Evolutionary conservation across 2,329 filamentous ascomycete genomes (phyloP), one percentile per base, ranked within the genome.

Genomic region (Lizonia empirigonia): DNA sequence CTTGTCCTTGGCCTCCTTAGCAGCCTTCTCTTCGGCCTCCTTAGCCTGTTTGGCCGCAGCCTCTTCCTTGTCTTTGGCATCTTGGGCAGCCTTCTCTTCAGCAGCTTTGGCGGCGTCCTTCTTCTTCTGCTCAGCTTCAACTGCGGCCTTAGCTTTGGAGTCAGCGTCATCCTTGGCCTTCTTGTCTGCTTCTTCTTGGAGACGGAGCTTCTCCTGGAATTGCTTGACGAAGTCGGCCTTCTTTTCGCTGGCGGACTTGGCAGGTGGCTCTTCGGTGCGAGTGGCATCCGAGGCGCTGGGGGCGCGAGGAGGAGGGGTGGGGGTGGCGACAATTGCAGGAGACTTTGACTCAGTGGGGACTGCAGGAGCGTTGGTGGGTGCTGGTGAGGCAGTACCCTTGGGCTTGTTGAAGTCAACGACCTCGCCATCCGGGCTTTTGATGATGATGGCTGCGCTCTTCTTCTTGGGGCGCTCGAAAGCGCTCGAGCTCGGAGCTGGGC

Each of bases 381-480:
- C 78, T 16, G 72, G 72, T 7, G 82, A 72, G 9, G 72, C 65
- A 10, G 70, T 53, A 42, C 70, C 69, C 52, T 73, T 74, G 55
- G 44, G 35, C 48, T 76, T 77, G 34, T 83, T 70, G 78, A 89
- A 77, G 80, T 82, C 80, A 62, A 97, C 78, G 23, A 85, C 84
- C 69, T 94, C 90, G 56, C 91, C 92, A 48, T 87, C 82, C 23
- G 87, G 82, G 66, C 91, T 90, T 80, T 91, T 95, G 79, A 97
- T 96, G 39, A 86, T 80, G 59, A 97, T 88, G 1, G 88, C 86
- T 38, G 85, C 86, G 73, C 84, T 91, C 79, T 88, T 90, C 40
- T 78, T 64, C 80, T 83, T 70, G 13, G 74, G 86, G 53, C 84
- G 83, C 54, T 87, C 81, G 55, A 87, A 85, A 59, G 84, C 82